phyloP scores from a whole-genome alignment of 805 yeast species.

The Pichia cabralensis region DNA sequence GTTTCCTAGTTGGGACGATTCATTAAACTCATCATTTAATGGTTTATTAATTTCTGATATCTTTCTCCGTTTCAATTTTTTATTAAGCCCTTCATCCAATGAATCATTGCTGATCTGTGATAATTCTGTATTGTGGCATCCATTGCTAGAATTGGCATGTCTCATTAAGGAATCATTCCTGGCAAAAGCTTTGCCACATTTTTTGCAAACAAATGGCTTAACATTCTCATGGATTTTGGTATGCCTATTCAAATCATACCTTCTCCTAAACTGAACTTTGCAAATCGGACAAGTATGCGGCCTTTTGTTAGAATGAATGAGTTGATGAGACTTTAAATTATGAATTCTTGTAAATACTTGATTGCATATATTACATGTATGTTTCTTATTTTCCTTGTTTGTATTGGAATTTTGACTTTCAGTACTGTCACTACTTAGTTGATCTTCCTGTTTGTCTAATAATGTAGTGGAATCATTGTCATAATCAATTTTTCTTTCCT shows the following conservation, averaged over 20 bases:
- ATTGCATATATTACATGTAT: conserved; percentile 48
- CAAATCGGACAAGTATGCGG: conserved; percentile 60
- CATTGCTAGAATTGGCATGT: conserved; percentile 39
- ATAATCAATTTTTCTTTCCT: too few relatives aligned
- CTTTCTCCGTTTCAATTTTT: too few relatives aligned
- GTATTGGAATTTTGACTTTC: not conserved
- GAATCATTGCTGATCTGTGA: too few relatives aligned
- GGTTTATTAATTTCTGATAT: too few relatives aligned
- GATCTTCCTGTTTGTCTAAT: too few relatives aligned
- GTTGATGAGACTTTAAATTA: conserved; percentile 60
- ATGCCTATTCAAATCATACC: conserved; percentile 71
- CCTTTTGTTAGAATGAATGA: conserved; percentile 55
- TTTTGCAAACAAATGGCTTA: conserved; percentile 51
- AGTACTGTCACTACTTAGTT: too few relatives aligned
- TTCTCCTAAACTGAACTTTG: conserved; percentile 51
- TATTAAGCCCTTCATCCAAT: too few relatives aligned
- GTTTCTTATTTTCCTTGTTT: conserved; percentile 20
- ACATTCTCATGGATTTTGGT: conserved; percentile 69
- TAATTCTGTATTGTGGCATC: too few relatives aligned
- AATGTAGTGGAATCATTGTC: not conserved
- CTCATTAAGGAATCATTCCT: conserved; percentile 68
- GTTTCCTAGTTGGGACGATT: too few relatives aligned
- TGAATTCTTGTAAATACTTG: conserved; percentile 64
- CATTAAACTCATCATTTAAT: too few relatives aligned
- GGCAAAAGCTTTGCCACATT: conserved; percentile 58